Evolutionary conservation across 805 yeast genomes (phyloP).

Genomic region (Saturnispora sekii): DNA sequence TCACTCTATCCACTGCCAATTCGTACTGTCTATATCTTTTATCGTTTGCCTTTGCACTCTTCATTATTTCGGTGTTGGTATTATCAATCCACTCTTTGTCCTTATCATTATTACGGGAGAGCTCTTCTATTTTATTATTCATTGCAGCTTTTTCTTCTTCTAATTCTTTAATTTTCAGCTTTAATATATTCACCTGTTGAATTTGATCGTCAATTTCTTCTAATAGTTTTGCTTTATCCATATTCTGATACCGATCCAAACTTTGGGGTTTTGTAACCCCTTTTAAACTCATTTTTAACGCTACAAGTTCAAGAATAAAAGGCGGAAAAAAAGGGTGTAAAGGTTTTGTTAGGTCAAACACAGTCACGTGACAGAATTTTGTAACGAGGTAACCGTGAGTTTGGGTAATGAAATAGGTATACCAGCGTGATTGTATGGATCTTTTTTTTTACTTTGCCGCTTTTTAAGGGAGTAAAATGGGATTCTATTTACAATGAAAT

Average conservation of each 20-base stretch:
- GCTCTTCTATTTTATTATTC: neutral
- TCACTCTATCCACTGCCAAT: slow-evolving; percentile 58
- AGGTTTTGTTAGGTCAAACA: no score
- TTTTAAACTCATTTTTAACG: neutral
- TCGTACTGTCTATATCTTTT: slow-evolving; percentile 54
- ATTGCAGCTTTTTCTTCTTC: slow-evolving; percentile 9
- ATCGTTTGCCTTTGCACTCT: slow-evolving; percentile 16
- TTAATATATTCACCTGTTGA: slow-evolving; percentile 31
- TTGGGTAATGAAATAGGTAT: no score
- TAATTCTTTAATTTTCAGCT: slow-evolving; percentile 21
- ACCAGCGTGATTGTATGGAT: no score
- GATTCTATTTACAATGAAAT: no score
- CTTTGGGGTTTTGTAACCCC: neutral
- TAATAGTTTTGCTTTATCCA: slow-evolving; percentile 25
- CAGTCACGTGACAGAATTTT: no score
- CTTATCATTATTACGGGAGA: slow-evolving; percentile 1
- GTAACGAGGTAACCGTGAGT: no score
- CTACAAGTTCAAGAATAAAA: neutral
- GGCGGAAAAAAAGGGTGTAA: no score
- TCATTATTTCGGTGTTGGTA: slow-evolving; percentile 15
- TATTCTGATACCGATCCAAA: slow-evolving; percentile 19
- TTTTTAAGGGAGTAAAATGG: no score
- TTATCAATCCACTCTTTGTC: slow-evolving; percentile 19
- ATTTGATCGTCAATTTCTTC: slow-evolving; percentile 36
- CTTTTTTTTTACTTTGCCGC: no score